These are phyloP conservation scores for Alternaria sp. DNA, from an alignment of 2,329 filamentous ascomycete species.

Conservation along the genomic window DNA sequence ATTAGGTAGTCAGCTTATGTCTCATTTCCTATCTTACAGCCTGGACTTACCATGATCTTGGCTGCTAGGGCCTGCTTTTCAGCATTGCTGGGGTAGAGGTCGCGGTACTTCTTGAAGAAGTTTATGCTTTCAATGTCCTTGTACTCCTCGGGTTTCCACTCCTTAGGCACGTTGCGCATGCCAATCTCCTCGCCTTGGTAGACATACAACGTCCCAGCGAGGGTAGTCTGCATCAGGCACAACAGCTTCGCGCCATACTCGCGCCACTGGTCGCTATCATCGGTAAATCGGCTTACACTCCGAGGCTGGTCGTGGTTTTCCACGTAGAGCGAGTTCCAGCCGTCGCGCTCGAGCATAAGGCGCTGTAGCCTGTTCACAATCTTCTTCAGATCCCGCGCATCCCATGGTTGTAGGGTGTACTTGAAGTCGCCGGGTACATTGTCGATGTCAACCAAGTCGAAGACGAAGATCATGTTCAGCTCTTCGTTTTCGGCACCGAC, in stretches of 20 bases:
- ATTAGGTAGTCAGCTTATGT: not conserved
- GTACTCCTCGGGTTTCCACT: conserved; percentile 55
- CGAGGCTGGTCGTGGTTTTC: conserved; percentile 63
- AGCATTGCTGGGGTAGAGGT: conserved; percentile 36
- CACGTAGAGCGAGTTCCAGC: conserved; percentile 58
- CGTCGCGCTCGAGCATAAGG: conserved; percentile 47
- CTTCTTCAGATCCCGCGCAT: conserved; percentile 41
- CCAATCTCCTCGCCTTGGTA: conserved; percentile 61
- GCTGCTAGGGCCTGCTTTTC: conserved; percentile 36
- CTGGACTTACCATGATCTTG: conserved; percentile 45
- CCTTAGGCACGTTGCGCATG: conserved; percentile 55
- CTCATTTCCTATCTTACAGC: not conserved
- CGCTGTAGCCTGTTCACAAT: conserved; percentile 44
- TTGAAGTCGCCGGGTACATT: conserved; percentile 47
- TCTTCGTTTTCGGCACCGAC: conserved; percentile 56
- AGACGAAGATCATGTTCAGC: conserved; percentile 71
- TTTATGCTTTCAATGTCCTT: conserved; percentile 64
- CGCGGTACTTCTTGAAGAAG: conserved; percentile 54
- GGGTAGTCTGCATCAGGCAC: conserved; percentile 56
- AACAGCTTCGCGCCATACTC: conserved; percentile 57
- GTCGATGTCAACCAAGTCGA: conserved; percentile 52
- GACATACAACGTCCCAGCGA: conserved; percentile 57
- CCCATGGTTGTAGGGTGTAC: conserved; percentile 41
- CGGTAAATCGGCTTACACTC: conserved; percentile 55
- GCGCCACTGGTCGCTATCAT: conserved; percentile 55